A percentile compares a stretch with the other conserved stretches of the same genome.
These are phyloP conservation scores for Fimicolochytrium jonesii DNA, from an alignment of 192 early-diverging fungal species.

Conservation along the genomic window DNA sequence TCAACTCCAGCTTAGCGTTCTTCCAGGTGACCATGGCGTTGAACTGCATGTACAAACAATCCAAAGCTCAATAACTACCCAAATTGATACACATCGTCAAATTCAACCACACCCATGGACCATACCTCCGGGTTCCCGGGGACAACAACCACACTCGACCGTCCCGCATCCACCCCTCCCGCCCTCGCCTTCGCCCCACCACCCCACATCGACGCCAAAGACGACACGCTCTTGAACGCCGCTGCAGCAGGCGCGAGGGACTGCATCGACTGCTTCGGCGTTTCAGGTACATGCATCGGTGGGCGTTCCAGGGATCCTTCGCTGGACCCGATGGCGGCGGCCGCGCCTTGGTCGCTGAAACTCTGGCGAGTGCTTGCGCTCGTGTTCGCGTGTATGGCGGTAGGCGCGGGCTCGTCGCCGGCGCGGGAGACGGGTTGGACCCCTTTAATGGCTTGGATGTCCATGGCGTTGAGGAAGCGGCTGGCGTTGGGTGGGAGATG, in stretches of 20 bases:
- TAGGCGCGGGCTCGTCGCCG: not conserved
- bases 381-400: too few species aligned
- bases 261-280: not conserved
- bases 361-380: not conserved
- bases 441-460: conserved; percentile 26
- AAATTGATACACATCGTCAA: too few species aligned
- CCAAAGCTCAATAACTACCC: too few species aligned
- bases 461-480: conserved; percentile 43
- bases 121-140: too few species aligned
- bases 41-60: conserved; percentile 21
- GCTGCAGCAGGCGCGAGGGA: not conserved
- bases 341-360: not conserved
- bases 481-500: conserved; percentile 9
- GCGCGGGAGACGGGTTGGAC: not conserved
- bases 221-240: conserved; percentile 6
- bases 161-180: not conserved
- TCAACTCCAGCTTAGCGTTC: conserved; percentile 36
- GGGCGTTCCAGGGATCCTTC: too few species aligned
- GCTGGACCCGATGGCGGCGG: too few species aligned
- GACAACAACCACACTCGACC: not conserved
- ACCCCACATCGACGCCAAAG: conserved; percentile 9
- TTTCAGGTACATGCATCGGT: not conserved
- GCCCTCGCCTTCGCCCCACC: not conserved
- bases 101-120: too few species aligned
- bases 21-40: conserved; percentile 27